A percentile compares a stretch with the other conserved stretches of the same genome.
phyloP scores from a whole-genome alignment of 73 alveolate genomes.

The Paramecium sonneborni region DNA sequence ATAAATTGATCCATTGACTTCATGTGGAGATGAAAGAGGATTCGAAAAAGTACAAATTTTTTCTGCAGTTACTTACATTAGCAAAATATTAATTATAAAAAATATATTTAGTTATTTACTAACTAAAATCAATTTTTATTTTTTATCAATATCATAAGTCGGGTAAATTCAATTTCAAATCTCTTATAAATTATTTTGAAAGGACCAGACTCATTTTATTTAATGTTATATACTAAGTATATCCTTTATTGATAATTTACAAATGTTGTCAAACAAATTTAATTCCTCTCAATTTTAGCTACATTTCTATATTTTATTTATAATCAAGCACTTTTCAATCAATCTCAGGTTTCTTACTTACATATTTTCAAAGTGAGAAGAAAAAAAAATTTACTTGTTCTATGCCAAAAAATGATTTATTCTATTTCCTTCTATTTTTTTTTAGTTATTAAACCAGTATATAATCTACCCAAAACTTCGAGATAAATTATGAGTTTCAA shows the following conservation, averaged over 20 bases:
- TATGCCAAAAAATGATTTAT: too few species aligned
- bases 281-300: background rate
- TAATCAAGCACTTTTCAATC: background rate
- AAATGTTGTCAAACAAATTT: background rate
- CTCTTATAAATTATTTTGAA: background rate
- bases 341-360: background rate
- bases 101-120: background rate
- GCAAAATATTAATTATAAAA: background rate
- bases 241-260: background rate
- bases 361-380: background rate
- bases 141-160: background rate
- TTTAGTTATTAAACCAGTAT: background rate
- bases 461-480: background rate
- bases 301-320: background rate
- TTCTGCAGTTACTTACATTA: slow-evolving; percentile 2
- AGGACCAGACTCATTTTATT: background rate
- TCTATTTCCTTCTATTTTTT: background rate
- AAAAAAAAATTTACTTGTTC: background rate
- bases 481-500: background rate
- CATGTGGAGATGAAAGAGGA: slow-evolving; percentile 57
- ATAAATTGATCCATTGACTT: slow-evolving; percentile 42
- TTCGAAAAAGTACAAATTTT: background rate
- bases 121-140: background rate
- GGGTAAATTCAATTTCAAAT: background rate
- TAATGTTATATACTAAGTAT: background rate